Evolutionary conservation across 805 yeast species (phyloP), one percentile per base, ranked within the genome.

Genomic region (Wickerhamiella allomyrinae): DNA sequence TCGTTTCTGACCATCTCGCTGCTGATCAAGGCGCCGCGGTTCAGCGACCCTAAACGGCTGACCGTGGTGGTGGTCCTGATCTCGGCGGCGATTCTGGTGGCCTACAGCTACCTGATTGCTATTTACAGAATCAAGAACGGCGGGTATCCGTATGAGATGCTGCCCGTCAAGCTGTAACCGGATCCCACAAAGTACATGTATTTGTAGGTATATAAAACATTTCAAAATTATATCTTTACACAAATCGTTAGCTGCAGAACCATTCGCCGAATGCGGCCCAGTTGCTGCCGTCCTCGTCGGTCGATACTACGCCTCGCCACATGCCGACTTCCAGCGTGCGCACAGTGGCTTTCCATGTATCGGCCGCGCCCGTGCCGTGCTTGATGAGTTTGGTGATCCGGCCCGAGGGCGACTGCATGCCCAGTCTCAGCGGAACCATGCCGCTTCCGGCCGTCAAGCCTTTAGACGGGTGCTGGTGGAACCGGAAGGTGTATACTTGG

Each of bases 231-330:
- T 11, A 24, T 5, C 9, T 10, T n/a, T 24, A 24, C n/a, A 24
- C 29, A 8, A 24, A n/a, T 7, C 29, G n/a, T 24, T n/a, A 27
- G 17, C 31, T 37, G 24, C 52, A 49, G 36, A 45, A 48, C 98
- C 98, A 89, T 59, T 86, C 95, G 11, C 94, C 86, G 61, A 83
- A 85, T 3, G 82, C 84, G 53, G 85, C 79, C 84, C 94, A 83
- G 41, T 85, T 77, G 42, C 70, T 69, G 3, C 82, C 83, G 33
- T 77, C 73, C 17, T 15, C 21, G 48, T 84, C 89, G 8, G 84
- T 79, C 31, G 80, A 73, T 0, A 84, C 84, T 37, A 87, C 69
- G 1, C 85, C 89, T 44, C 87, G 70, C 84, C 95, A 91, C 14
- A 70, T 57, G 2, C 98, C 98, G 1, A 62, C 57, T 56, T 87